Percentiles rank a stretch among this genome's conserved stretches.
Evolutionary conservation across 352 stramenopile species (phyloP).

Genomic region (Phytophthora agathidicida): DNA sequence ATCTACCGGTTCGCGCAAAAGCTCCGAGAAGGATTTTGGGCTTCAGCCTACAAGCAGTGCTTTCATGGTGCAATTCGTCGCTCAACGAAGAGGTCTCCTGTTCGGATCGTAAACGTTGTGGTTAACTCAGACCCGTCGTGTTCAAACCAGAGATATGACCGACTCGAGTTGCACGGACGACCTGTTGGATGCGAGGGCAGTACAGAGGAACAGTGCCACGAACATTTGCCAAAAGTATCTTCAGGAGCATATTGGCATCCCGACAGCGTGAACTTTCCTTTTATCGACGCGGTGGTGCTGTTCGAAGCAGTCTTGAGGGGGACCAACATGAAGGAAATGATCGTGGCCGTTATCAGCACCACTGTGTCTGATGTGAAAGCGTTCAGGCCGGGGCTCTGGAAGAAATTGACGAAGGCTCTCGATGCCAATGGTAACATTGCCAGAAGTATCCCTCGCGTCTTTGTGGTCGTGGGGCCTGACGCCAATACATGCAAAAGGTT

Average conservation of each 20-base stretch:
- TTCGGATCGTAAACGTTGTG: conserved; percentile 31
- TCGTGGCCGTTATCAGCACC: conserved; percentile 29
- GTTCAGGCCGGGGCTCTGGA: conserved; percentile 19
- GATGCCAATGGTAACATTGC: conserved; percentile 16
- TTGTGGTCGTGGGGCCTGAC: conserved; percentile 31
- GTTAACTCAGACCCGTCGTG: conserved; percentile 26
- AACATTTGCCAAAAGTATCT: conserved; percentile 10
- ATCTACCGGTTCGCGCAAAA: conserved; percentile 21
- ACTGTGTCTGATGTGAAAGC: conserved; percentile 17
- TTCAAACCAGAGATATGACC: conserved; percentile 35
- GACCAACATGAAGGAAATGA: conserved; percentile 19
- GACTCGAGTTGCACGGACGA: conserved; percentile 18
- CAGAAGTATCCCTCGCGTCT: conserved; percentile 16
- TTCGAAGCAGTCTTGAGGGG: conserved; percentile 27
- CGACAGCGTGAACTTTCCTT: conserved; percentile 13
- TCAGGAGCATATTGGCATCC: conserved; percentile 20
- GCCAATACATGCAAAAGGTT: conserved; percentile 23
- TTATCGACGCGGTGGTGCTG: conserved; percentile 28
- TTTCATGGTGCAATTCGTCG: conserved; percentile 23
- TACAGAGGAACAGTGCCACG: conserved; percentile 20
- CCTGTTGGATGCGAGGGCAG: conserved; percentile 8
- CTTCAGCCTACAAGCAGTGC: conserved; percentile 20
- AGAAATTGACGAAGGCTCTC: conserved; percentile 22
- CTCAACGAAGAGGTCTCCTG: conserved; percentile 9
- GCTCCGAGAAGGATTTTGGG: conserved; percentile 19